Evolutionary conservation across 192 early-diverging fungal species (phyloP), one percentile per base, ranked within the genome.

Genomic region (Coemansia sp.): DNA sequence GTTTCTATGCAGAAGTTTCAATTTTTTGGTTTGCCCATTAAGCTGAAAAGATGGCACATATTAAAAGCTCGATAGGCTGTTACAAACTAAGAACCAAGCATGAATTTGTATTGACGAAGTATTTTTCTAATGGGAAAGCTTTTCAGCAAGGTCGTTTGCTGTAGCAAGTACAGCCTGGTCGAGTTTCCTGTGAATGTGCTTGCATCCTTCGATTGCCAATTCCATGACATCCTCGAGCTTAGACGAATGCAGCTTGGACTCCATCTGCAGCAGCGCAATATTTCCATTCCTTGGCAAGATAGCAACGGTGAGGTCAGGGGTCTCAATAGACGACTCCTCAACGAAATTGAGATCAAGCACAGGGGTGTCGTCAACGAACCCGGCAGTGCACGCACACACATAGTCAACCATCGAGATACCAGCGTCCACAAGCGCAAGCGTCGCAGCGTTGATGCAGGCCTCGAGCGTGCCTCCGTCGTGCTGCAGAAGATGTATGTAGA

Each of bases 401-500:
- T 92, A 93, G 55, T 94, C 93, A 6, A 73, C 79, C 91, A 92
- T 93, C 55, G 91, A 85, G 41, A 93, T 88, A 41, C 90, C 91
- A 36, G 93, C 93, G 66, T 94, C 91, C 8, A 93, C 86, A 48
- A 94, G 68, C 2, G 93, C 93, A 84, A 94, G 71, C 9, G 91
- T 94, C 2, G 93, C 87, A 21, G 92, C 92, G 71, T 94, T 94
- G 41, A 93, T 91, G 63, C 89, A 93, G 4, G 90, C 82, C 59
- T 91, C 90, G 39, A 92, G 74, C 41, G 72, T 84, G 61, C 94
- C 95, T 45, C 97, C 97, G 66, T 99, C 97, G 63, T 90, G 86
- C 72, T 99, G 97, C 66, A 99, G 82, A 15, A 98, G 74, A 71
- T 99, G 96, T 32, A 98, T 69, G 68, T 91, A 93, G 45, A 99